Evolutionary conservation across 176 grass and related monocot genomes (phyloP).

Genomic region (Saccharum officinarum): DNA sequence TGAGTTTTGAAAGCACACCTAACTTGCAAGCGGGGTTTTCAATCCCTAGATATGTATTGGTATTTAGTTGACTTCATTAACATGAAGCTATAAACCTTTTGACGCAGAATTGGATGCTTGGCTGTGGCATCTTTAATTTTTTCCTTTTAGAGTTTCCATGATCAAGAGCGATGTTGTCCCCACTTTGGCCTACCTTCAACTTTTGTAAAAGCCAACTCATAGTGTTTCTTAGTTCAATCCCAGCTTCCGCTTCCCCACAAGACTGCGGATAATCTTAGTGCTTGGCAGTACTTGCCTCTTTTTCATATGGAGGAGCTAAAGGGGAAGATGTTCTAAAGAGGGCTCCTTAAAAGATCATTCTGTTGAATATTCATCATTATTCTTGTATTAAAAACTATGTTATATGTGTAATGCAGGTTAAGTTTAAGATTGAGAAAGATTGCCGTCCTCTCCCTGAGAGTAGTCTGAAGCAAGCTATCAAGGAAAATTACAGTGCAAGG

Average conservation of each 20-base stretch:
- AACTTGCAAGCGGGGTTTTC: neutral
- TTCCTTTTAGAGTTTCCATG: neutral
- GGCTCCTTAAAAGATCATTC: neutral
- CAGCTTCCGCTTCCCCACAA: neutral
- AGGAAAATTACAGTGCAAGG: constrained; percentile 65
- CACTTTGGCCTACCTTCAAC: neutral
- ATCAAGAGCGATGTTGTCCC: neutral
- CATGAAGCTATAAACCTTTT: neutral
- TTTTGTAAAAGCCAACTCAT: constrained; percentile 12
- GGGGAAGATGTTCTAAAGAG: neutral
- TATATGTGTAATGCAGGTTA: constrained; percentile 45
- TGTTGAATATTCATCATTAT: constrained; percentile 14
- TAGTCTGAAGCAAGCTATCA: constrained; percentile 69
- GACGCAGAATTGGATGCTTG: neutral
- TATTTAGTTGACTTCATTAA: constrained; percentile 7
- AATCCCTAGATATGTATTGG: neutral
- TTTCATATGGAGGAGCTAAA: neutral
- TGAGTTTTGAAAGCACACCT: neutral
- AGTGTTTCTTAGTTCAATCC: neutral
- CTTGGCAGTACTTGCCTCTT: neutral
- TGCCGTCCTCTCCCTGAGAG: constrained; percentile 66
- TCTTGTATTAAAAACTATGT: neutral
- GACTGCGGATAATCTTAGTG: neutral
- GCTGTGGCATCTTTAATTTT: neutral
- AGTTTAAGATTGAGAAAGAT: constrained; percentile 65